Percentiles rank a stretch among this genome's conserved stretches.
Conservation (phyloP, 192 early-diverging fungal genomes). For the Pilaira anomala region DNA sequence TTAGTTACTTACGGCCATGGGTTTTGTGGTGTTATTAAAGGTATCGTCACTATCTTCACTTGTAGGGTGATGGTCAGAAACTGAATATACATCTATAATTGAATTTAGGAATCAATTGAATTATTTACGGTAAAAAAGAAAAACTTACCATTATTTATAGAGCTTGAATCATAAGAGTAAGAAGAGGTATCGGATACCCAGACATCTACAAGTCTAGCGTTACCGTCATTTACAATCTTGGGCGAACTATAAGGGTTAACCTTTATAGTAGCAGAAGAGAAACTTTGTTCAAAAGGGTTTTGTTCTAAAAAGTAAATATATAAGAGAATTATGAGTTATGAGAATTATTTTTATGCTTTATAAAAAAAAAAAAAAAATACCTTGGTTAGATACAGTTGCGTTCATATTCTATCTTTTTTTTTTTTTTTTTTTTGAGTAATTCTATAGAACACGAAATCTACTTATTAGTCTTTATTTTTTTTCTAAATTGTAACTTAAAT, state of each 20-base stretch:
- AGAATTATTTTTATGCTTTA: background rate
- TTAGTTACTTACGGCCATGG: no score
- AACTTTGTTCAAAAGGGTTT: constrained; percentile 13
- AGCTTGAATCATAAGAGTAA: background rate
- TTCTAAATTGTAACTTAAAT: no score
- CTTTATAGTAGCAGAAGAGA: background rate
- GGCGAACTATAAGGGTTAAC: background rate
- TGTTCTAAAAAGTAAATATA: constrained; percentile 7
- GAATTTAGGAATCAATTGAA: background rate
- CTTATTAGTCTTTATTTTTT: no score
- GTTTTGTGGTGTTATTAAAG: no score
- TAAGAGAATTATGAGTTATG: no score
- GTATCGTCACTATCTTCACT: no score
- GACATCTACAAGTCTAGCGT: background rate
- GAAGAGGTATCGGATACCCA: background rate
- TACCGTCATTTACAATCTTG: background rate
- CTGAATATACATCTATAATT: no score
- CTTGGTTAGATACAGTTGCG: background rate
- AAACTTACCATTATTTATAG: constrained; percentile 27
- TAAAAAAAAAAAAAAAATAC: no score
- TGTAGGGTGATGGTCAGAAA: no score
- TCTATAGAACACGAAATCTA: no score
- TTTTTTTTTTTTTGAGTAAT: background rate
- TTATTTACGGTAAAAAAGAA: constrained; percentile 59
- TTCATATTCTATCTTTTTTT: background rate